Base-by-base conservation (phyloP, 2,329 filamentous ascomycete genomes). In the Dothideomycetidae sp. region DNA sequence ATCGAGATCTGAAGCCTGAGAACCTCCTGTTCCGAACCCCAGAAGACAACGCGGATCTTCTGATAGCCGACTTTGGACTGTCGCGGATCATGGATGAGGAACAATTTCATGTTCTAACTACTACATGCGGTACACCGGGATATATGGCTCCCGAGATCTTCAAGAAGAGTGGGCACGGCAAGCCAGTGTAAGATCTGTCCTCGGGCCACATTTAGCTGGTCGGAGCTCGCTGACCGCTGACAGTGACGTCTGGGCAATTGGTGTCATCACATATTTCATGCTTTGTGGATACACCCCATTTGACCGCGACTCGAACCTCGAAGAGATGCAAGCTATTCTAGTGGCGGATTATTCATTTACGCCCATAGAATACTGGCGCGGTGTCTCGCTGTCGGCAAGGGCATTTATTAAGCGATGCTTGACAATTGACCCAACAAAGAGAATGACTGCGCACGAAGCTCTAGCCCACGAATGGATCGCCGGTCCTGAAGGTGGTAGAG, bases 91-190 rank as follows among this genome's bases (percentile, higher is more conserved):
- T 98, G 88, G 90, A 98, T 54, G 90, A 96, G 61, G 85, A 94
- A 60, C 83, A 93, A 56, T 96, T 96, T 60, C 90, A 96, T 56
- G 88, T 96, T 18, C 66, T 98, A 44, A 98, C 90, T 9, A 98
- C 90, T 1, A 98, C 90, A 1, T 98, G 90, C 57, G 90, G 90
- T 42, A 98, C 90, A 1, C 90, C 90, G 3, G 90, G 90, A 33
- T 98, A 98, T 62, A 98, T 98, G 90, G 90, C 90, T 2, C 90
- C 90, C 14, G 90, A 98, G 59, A 98, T 98, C 52, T 98, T 98
- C 65, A 93, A 93, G 61, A 98, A 98, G 68, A 86, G 81, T 5
- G 90, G 90, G 16, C 90, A 98, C 57, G 90, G 90, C 45, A 98
- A 96, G 61, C 86, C 90, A 49, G 90, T 98, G 72, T 76, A 67